Conservation (phyloP, 352 stramenopile genomes). For the Phytophthora palmivora region DNA sequence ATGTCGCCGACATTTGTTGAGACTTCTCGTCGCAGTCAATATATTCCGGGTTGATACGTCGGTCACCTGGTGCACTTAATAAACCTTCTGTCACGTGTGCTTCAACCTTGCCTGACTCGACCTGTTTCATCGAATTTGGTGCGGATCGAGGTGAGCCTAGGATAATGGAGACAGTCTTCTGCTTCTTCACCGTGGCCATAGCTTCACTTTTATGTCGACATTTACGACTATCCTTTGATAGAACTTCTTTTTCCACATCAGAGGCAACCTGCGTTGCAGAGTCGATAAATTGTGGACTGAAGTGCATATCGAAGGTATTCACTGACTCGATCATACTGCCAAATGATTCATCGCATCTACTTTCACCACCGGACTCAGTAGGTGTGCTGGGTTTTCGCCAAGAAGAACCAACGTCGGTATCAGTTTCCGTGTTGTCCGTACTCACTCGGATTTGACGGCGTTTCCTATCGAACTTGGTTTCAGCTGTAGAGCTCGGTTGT, state of each 20-base stretch:
- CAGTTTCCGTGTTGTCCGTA: conserved; percentile 23
- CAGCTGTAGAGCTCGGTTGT: neutral
- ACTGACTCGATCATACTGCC: conserved; percentile 39
- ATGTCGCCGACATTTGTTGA: conserved; percentile 33
- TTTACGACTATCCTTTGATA: conserved; percentile 6
- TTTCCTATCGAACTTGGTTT: neutral
- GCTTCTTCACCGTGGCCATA: conserved; percentile 12
- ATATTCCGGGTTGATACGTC: conserved; percentile 15
- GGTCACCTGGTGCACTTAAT: neutral
- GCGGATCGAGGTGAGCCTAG: neutral
- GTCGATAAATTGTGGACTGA: conserved; percentile 63
- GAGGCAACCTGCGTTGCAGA: conserved; percentile 31
- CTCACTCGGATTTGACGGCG: conserved; percentile 2
- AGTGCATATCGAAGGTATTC: conserved; percentile 51
- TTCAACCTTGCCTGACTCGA: neutral
- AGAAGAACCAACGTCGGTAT: conserved; percentile 25
- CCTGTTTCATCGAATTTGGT: neutral
- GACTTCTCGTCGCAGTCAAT: conserved; percentile 48
- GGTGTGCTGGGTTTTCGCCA: conserved; percentile 11
- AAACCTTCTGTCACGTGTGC: neutral
- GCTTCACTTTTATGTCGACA: conserved; percentile 1
- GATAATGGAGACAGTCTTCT: conserved; percentile 4
- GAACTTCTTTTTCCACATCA: conserved; percentile 6
- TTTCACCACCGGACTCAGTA: conserved; percentile 3
- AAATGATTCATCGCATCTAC: conserved; percentile 33